Evolutionary conservation across 2,329 filamentous ascomycete species (phyloP), one percentile per base, ranked within the genome.

Genomic region (Periglandula ipomoeae): DNA sequence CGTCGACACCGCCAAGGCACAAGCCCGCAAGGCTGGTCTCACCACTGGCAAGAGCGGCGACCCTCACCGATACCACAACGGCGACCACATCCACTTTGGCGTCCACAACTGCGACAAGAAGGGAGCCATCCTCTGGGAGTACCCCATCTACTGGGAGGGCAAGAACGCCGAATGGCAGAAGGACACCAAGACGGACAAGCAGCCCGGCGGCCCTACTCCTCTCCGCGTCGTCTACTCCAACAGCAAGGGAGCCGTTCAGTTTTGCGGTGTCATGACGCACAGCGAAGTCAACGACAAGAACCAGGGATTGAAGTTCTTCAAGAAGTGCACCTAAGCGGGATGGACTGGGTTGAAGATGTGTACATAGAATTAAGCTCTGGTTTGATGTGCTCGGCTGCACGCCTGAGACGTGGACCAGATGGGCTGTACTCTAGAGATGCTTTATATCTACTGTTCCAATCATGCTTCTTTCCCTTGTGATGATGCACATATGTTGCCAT

Each of bases 241-340:
- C 24, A 44, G 27, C 44, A 44, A 38, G 9, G 49, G 49, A 2
- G 49, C 11, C 2, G 8, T 47, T 24, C 7, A 43, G 39, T 50
- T 44, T 20, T 50, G 49, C 15, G 49, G 49, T 19, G 49, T 50
- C 7, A 47, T 50, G 39, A 50, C 49, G 6, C 49, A 50, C 34
- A 44, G 38, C n/a, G 34, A 27, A 17, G 49, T 50, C 3, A 43
- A 35, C 13, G 32, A 43, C 19, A 23, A 44, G 7, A 47, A 50
- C 44, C 44, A 40, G 44, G 49, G 49, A 17, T 13, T 26, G n/a
- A 23, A 26, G 35, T 47, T 38, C n/a, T 50, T 50, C 27, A 13
- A 46, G 43, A 30, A 20, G 26, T 50, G 48, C 38, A 30, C 15
- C 11, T 50, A 22, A 32, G 17, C 13, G 22, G 24, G 5, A 30